phyloP scores from a whole-genome alignment of 352 stramenopile genomes.

The Blastocystis sp. region DNA sequence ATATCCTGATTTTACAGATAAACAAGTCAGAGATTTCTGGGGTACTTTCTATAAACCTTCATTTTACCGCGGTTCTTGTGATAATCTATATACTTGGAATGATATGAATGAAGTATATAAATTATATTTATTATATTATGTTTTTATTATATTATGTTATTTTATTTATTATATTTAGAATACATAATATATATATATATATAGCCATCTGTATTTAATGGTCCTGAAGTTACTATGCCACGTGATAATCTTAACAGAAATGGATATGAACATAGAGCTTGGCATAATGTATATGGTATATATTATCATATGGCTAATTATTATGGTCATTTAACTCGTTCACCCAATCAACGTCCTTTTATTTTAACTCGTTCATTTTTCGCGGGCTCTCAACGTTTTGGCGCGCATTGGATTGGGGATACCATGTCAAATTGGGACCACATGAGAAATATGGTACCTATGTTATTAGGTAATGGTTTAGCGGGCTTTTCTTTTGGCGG shows the following conservation, averaged over 20 bases:
- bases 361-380: constrained; percentile 89
- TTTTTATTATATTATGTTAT: too few relatives aligned
- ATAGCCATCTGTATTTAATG: constrained; percentile 86
- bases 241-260: constrained; percentile 71
- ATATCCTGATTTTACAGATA: constrained; percentile 88
- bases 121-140: too few relatives aligned
- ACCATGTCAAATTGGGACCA: constrained; percentile 84
- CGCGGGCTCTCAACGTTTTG: constrained; percentile 80
- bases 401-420: constrained; percentile 94
- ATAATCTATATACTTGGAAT: constrained; percentile 90
- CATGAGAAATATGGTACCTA: constrained; percentile 74
- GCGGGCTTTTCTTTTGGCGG: constrained; percentile 82
- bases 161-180: too few relatives aligned
- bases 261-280: constrained; percentile 86
- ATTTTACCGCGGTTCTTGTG: constrained; percentile 71
- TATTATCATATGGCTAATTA: constrained; percentile 84
- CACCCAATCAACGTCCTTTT: constrained; percentile 64
- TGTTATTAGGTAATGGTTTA: constrained; percentile 85
- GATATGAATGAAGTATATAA: constrained; percentile 85
- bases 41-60: constrained; percentile 75
- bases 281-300: constrained; percentile 98
- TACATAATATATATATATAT: background rate
- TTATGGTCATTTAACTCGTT: constrained; percentile 58
- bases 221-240: constrained; percentile 89
- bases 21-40: constrained; percentile 79